Percentiles rank a stretch among this genome's conserved stretches.
Evolutionary conservation across 148 eudicot genomes (phyloP).

Genomic region (Selenicereus undatus): DNA sequence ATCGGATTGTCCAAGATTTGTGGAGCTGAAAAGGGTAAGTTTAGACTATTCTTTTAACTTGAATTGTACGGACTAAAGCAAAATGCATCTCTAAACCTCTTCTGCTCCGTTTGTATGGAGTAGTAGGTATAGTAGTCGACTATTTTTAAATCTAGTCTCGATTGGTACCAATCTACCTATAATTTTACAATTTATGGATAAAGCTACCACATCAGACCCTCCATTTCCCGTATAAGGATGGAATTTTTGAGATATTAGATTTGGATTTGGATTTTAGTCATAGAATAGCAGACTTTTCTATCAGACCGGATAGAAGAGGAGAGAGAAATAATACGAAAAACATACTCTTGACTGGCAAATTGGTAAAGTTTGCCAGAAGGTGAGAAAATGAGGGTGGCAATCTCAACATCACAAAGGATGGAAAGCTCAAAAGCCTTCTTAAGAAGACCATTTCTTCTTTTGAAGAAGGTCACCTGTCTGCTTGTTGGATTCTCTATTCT

Average conservation of each 20-base stretch:
- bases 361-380: constrained; percentile 18
- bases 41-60: no score
- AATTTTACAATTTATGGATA: no score
- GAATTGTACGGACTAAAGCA: no score
- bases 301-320: background rate
- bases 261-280: background rate
- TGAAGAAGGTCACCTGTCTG: constrained; percentile 19
- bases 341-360: constrained; percentile 13
- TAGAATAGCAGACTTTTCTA: background rate
- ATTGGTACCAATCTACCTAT: no score
- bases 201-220: no score
- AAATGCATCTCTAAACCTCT: no score
- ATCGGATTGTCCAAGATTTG: background rate
- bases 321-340: no score
- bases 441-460: constrained; percentile 13
- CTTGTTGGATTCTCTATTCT: constrained; percentile 11
- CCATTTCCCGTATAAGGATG: no score
- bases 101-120: no score
- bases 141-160: no score
- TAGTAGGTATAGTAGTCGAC: background rate
- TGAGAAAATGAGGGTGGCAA: constrained; percentile 17
- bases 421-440: constrained; percentile 20
- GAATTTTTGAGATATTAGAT: no score
- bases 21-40: no score
- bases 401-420: constrained; percentile 12